Evolutionary conservation across 2,329 filamentous ascomycete genomes (phyloP).

Genomic region (Pseudogymnoascus sp.): DNA sequence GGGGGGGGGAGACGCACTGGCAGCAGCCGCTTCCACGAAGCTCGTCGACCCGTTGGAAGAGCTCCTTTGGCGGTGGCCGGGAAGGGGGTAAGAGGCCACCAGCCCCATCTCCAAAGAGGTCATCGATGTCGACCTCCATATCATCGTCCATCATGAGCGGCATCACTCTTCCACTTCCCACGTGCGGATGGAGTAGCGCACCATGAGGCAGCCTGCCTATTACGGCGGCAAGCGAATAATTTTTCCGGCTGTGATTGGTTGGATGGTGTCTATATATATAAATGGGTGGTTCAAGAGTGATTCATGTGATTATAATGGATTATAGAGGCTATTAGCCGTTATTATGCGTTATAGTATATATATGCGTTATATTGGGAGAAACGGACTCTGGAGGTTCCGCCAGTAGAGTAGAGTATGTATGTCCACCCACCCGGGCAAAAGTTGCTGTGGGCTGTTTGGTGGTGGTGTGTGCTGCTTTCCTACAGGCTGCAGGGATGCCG

Average conservation of each 20-base stretch:
- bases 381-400: neutral
- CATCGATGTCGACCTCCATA: conserved; percentile 58
- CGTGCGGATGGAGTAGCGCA: neutral
- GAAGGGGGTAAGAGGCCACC: conserved; percentile 46
- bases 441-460: neutral
- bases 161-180: conserved; percentile 26
- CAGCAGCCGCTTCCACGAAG: conserved; percentile 67
- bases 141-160: conserved; percentile 46
- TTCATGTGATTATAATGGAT: neutral
- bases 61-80: conserved; percentile 50
- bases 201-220: neutral
- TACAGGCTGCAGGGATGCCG: neutral
- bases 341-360: neutral
- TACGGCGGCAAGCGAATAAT: neutral
- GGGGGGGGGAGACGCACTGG: conserved; percentile 51
- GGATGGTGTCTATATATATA: neutral
- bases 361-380: neutral
- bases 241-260: neutral
- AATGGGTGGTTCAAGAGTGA: neutral
- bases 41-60: conserved; percentile 68
- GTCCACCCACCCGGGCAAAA: neutral
- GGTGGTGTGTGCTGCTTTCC: neutral
- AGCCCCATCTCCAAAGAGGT: conserved; percentile 66
- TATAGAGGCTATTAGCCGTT: neutral
- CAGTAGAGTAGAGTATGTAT: neutral